A percentile compares a stretch with the other conserved stretches of the same genome.
phyloP scores from a whole-genome alignment of 2,329 filamentous ascomycete genomes.

The Penicillium thymicola region DNA sequence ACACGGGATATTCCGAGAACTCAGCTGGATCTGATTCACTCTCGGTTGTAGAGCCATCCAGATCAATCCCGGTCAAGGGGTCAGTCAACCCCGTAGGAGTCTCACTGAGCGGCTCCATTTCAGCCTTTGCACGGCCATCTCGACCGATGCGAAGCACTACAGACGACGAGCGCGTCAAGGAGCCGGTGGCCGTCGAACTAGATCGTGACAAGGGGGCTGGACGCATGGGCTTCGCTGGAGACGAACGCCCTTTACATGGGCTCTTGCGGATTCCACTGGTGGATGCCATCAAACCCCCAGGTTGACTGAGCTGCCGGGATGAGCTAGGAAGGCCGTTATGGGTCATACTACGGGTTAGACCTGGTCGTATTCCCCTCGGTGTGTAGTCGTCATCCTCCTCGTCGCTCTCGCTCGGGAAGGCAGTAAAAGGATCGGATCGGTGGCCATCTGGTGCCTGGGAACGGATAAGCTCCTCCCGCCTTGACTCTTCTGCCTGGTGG shows the following conservation, averaged over 20 bases:
- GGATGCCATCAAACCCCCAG: constrained; percentile 32
- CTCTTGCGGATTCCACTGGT: constrained; percentile 40
- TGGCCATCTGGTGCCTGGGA: constrained; percentile 30
- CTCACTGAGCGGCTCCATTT: constrained; percentile 39
- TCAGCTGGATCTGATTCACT: constrained; percentile 43
- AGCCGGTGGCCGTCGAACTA: constrained; percentile 28
- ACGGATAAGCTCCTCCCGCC: constrained; percentile 41
- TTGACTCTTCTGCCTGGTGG: constrained; percentile 49
- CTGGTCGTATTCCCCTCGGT: constrained; percentile 33
- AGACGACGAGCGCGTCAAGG: constrained; percentile 40
- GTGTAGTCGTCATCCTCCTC: constrained; percentile 37
- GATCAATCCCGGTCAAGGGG: constrained; percentile 37
- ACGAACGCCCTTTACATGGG: constrained; percentile 43
- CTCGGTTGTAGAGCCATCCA: constrained; percentile 44
- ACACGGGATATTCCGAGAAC: constrained; percentile 38
- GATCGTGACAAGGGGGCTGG: constrained; percentile 32
- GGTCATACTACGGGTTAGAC: constrained; percentile 41
- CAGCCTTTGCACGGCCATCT: constrained; percentile 48
- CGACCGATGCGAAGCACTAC: constrained; percentile 48
- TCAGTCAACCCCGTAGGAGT: constrained; percentile 35
- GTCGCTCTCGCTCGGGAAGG: constrained; percentile 29
- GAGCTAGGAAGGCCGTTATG: constrained; percentile 35
- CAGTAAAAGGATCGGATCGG: constrained; percentile 28
- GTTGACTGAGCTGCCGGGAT: constrained; percentile 28
- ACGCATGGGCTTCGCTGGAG: constrained; percentile 40